Conservation (phyloP, 2,329 filamentous ascomycete genomes). For the Ilyonectria destructans region DNA sequence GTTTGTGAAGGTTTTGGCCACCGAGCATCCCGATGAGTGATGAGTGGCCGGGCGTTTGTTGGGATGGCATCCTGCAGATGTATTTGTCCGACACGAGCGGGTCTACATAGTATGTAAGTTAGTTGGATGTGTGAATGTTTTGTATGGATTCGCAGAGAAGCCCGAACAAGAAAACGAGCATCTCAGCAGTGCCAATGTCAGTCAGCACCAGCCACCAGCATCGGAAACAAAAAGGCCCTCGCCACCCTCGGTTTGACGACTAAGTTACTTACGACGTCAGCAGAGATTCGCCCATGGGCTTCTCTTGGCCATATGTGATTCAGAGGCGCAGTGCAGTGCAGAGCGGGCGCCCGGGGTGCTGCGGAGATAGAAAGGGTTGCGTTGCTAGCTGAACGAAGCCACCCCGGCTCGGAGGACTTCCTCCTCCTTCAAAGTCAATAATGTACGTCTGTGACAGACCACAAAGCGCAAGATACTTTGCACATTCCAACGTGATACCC, state of each 20-base stretch:
- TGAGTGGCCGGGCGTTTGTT: conserved; percentile 17
- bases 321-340: neutral
- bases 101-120: neutral
- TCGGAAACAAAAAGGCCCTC: neutral
- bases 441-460: neutral
- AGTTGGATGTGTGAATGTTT: neutral
- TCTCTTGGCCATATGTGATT: conserved; percentile 3
- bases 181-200: too few species aligned
- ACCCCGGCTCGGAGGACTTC: too few species aligned
- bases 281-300: neutral
- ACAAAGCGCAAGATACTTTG: neutral
- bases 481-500: neutral
- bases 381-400: too few species aligned
- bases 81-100: conserved; percentile 6
- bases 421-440: neutral
- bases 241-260: neutral
- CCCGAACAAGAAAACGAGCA: neutral
- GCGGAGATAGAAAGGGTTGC: neutral
- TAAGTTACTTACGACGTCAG: neutral
- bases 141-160: neutral
- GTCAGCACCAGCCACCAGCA: neutral
- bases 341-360: neutral
- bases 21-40: neutral
- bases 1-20: neutral
- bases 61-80: conserved; percentile 13